Percentiles rank a stretch among this genome's conserved stretches.
These are phyloP conservation scores for Fonsecaea erecta DNA, from an alignment of 2,329 filamentous ascomycete genomes.

Conservation along the genomic window DNA sequence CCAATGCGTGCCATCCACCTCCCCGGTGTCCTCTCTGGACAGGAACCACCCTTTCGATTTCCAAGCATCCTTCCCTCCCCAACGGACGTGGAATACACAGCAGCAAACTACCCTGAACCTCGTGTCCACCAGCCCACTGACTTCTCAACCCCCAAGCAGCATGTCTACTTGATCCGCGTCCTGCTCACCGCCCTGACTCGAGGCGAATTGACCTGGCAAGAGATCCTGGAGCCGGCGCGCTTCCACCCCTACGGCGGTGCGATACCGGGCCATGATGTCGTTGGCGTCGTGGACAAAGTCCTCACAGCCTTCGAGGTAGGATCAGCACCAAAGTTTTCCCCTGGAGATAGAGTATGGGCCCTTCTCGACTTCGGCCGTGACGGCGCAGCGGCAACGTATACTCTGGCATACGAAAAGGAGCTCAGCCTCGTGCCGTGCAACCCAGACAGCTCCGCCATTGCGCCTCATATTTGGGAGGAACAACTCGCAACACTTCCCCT, in stretches of 20 bases:
- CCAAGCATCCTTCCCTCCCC: constrained; percentile 32
- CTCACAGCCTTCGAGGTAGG: constrained; percentile 43
- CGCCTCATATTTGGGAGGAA: constrained; percentile 37
- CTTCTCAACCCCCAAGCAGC: constrained; percentile 31
- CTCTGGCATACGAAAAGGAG: constrained; percentile 46
- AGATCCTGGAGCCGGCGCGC: constrained; percentile 37
- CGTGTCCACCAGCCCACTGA: constrained; percentile 34
- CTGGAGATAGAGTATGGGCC: constrained; percentile 49
- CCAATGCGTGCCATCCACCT: constrained; percentile 24
- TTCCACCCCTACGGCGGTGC: constrained; percentile 41
- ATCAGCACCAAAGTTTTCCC: constrained; percentile 46
- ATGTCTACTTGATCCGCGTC: constrained; percentile 49
- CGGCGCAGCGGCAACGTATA: constrained; percentile 50
- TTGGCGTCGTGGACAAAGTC: constrained; percentile 43
- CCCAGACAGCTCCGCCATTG: constrained; percentile 36
- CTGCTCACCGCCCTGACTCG: constrained; percentile 46
- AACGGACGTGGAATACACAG: constrained; percentile 43
- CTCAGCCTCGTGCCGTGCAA: constrained; percentile 32
- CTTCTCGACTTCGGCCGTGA: constrained; percentile 46
- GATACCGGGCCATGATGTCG: constrained; percentile 50
- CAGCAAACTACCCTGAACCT: constrained; percentile 44
- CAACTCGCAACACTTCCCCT: constrained; percentile 45
- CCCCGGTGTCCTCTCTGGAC: constrained; percentile 11
- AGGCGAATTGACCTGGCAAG: constrained; percentile 44
- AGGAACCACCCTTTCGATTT: constrained; percentile 17